phyloP scores from a whole-genome alignment of 441 rosid species.

The Gossypium armourianum region DNA sequence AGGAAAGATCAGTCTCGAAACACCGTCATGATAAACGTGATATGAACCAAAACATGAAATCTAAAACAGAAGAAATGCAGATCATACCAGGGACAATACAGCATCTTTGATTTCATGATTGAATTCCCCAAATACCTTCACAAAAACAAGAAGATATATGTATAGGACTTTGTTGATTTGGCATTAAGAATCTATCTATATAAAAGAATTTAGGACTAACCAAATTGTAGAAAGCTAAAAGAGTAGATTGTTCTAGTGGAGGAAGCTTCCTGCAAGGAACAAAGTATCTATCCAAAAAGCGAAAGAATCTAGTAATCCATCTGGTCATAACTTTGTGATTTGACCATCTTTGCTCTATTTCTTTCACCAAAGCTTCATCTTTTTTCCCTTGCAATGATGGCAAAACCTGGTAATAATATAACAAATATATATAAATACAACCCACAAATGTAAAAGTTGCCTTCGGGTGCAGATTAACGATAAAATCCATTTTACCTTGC shows the following conservation, averaged over 20 bases:
- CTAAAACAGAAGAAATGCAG: not conserved
- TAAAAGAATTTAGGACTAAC: not conserved
- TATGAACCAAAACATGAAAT: not conserved
- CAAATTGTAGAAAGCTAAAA: slow-evolving; percentile 8
- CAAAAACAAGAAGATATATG: not conserved
- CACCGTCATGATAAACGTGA: not conserved
- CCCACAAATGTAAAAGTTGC: no score
- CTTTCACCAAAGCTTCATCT: slow-evolving; percentile 1
- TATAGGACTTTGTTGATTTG: not conserved
- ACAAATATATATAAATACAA: not conserved
- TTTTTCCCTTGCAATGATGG: slow-evolving; percentile 6
- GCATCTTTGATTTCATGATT: not conserved
- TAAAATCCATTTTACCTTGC: not conserved
- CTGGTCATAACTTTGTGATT: not conserved
- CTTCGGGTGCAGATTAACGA: no score
- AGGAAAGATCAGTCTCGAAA: not conserved
- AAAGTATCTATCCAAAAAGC: slow-evolving; percentile 6
- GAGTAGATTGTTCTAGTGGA: not conserved
- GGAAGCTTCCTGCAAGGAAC: not conserved
- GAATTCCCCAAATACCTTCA: slow-evolving; percentile 1
- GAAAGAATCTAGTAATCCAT: not conserved
- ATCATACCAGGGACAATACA: not conserved
- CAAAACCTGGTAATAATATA: not conserved
- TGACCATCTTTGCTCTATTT: not conserved
- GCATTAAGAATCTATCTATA: not conserved